Evolutionary conservation across 331 rosid genomes (phyloP).

Genomic region (Prunus yedoensis): DNA sequence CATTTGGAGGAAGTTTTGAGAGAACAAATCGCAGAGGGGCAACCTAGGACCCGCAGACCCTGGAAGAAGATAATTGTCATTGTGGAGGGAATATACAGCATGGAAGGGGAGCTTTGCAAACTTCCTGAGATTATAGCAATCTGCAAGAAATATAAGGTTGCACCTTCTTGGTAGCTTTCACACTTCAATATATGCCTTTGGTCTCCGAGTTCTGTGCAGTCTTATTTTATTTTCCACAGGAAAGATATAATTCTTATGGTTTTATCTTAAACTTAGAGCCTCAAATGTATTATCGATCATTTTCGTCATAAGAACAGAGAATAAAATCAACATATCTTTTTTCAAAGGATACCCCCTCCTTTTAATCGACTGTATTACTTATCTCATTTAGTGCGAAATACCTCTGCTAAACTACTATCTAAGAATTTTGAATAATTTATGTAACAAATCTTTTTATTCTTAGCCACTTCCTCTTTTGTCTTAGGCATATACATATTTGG

Average conservation of each 20-base stretch:
- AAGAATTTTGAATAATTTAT: neutral
- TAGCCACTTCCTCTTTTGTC: neutral
- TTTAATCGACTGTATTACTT: neutral
- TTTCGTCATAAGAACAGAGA: neutral
- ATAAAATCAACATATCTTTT: neutral
- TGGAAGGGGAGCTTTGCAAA: conserved; percentile 62
- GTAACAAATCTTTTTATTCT: neutral
- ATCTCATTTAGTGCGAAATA: neutral
- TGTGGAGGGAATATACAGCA: conserved; percentile 59
- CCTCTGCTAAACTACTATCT: neutral
- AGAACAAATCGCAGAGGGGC: conserved; percentile 62
- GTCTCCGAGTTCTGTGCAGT: neutral
- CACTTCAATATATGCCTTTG: neutral
- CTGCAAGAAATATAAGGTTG: conserved; percentile 56
- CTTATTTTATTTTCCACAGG: neutral
- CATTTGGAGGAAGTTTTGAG: conserved; percentile 56
- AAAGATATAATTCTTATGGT: neutral
- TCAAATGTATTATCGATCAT: neutral
- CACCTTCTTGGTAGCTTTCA: neutral
- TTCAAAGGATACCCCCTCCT: neutral
- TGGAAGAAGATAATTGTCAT: conserved; percentile 59
- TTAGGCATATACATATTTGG: conserved; percentile 80
- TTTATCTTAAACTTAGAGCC: neutral
- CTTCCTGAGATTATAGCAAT: conserved; percentile 54
- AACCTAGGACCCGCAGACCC: conserved; percentile 57